Conservation (phyloP, 345 rosid genomes). For the Physaria fendleri region DNA sequence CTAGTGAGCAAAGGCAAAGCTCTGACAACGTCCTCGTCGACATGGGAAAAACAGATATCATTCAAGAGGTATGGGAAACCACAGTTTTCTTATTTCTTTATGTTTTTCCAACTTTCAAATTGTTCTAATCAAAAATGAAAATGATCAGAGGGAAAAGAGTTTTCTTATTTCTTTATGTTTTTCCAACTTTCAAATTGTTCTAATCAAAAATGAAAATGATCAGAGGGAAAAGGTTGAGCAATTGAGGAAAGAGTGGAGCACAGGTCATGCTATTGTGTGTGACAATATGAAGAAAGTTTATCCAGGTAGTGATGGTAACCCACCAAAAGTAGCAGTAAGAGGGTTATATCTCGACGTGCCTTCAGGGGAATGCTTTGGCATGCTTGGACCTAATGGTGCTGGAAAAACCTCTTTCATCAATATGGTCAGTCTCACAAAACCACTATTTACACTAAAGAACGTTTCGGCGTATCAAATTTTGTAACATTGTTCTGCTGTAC, state of each 20-base stretch:
- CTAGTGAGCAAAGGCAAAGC: constrained; percentile 45
- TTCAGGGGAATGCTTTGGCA: constrained; percentile 87
- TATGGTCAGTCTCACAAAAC: constrained; percentile 22
- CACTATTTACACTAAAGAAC: too few species aligned
- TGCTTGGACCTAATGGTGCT: constrained; percentile 98
- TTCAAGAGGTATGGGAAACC: constrained; percentile 32
- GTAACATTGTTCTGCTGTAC: not conserved
- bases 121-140: not conserved
- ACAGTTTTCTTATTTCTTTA: not conserved
- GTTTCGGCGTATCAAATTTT: not conserved
- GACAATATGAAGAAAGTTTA: constrained; percentile 69
- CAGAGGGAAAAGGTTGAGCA: constrained; percentile 78
- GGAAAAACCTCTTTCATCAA: constrained; percentile 89
- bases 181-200: not conserved
- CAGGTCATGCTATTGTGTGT: constrained; percentile 55
- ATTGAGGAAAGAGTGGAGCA: constrained; percentile 44
- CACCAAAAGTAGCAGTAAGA: constrained; percentile 72
- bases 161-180: too few species aligned
- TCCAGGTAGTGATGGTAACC: constrained; percentile 90
- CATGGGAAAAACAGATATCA: constrained; percentile 74
- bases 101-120: not conserved
- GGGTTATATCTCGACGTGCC: constrained; percentile 80
- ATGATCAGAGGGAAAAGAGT: constrained; percentile 61
- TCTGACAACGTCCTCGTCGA: constrained; percentile 52
- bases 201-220: not conserved